A percentile compares a stretch with the other conserved stretches of the same genome.
These are phyloP conservation scores for Fusarium sp. DNA, from an alignment of 2,329 filamentous ascomycete genomes.

Conservation along the genomic window DNA sequence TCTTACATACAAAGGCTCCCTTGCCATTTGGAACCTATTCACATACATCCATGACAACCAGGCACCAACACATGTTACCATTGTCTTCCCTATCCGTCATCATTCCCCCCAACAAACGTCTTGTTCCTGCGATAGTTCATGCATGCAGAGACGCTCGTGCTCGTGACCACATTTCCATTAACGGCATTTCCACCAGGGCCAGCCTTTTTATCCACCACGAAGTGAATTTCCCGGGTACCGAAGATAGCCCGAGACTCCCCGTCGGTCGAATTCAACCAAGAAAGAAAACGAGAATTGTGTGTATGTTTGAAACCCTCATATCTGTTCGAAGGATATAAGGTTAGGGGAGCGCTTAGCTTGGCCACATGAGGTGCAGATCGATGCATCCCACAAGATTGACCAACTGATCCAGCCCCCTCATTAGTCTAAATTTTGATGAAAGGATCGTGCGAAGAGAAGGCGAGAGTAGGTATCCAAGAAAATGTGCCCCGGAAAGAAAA, in stretches of 20 bases:
- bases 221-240: neutral
- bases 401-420: conserved; percentile 15
- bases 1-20: conserved; percentile 3
- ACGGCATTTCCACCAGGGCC: neutral
- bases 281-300: conserved; percentile 5
- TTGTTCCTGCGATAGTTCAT: conserved; percentile 1
- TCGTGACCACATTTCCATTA: conserved; percentile 14
- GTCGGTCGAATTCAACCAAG: neutral
- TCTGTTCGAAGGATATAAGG: conserved; percentile 5
- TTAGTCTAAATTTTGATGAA: conserved; percentile 22
- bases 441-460: conserved; percentile 22
- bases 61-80: neutral
- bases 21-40: neutral
- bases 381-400: conserved; percentile 9
- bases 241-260: neutral
- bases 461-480: conserved; percentile 16
- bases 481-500: conserved; percentile 6
- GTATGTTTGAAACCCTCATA: conserved; percentile 17
- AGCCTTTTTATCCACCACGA: neutral
- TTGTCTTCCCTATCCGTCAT: neutral
- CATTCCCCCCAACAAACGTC: conserved; percentile 10
- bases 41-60: neutral
- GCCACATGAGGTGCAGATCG: conserved; percentile 1
- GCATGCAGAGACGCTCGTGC: conserved; percentile 8
- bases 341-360: neutral